These are phyloP conservation scores for Fusarium sp. DNA, from an alignment of 2,329 filamentous ascomycete genomes.

Conservation along the genomic window DNA sequence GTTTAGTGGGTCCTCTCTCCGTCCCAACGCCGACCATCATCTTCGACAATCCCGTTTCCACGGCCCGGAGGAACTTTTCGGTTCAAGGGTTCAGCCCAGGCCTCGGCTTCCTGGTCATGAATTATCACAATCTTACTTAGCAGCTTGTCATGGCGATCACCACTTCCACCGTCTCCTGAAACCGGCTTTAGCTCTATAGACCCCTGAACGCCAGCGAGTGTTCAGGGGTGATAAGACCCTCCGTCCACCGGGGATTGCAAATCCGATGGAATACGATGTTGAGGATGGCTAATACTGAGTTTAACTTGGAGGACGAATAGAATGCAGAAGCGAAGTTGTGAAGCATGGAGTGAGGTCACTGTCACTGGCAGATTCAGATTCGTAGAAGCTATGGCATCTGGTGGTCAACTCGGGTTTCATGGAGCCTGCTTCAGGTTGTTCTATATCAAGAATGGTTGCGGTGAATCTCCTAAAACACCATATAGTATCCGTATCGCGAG, in stretches of 20 bases:
- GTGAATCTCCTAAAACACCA: neutral
- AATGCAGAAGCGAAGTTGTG: neutral
- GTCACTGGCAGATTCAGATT: neutral
- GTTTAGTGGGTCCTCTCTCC: constrained; percentile 1
- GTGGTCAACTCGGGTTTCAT: neutral
- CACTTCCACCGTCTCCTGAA: constrained; percentile 34
- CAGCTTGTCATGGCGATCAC: constrained; percentile 21
- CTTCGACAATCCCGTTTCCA: neutral
- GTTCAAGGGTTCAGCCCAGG: neutral
- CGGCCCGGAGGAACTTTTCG: constrained; percentile 3
- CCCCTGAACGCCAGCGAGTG: constrained; percentile 13
- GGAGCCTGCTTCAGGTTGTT: neutral
- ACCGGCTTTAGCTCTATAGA: constrained; percentile 8
- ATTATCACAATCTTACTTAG: neutral
- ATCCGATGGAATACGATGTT: neutral
- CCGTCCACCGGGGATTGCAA: neutral
- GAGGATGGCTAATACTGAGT: neutral
- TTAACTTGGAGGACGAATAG: neutral
- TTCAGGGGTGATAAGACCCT: constrained; percentile 14
- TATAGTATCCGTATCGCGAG: neutral
- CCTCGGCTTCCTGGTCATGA: neutral
- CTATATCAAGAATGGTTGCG: neutral
- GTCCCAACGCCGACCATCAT: neutral
- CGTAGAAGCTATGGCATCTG: neutral
- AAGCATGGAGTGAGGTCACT: neutral